Evolutionary conservation across 2,329 filamentous ascomycete genomes (phyloP).

Genomic region (Penicillium fuscoglaucum): DNA sequence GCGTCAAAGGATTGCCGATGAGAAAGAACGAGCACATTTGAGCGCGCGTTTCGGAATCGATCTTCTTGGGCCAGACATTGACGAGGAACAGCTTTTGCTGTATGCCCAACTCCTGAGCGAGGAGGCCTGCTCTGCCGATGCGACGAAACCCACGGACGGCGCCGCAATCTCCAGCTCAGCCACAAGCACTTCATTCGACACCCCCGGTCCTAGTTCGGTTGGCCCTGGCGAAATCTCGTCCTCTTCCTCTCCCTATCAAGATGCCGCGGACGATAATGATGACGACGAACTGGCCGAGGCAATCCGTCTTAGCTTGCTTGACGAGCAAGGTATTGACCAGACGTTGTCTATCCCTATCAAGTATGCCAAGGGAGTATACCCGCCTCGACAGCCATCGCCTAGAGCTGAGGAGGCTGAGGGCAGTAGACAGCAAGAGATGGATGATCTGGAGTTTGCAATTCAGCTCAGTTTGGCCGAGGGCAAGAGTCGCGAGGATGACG

Average conservation of each 20-base stretch:
- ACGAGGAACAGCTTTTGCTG: constrained; percentile 62
- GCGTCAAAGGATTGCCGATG: constrained; percentile 66
- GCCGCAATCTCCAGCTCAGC: constrained; percentile 40
- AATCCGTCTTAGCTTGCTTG: constrained; percentile 55
- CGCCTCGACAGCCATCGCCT: constrained; percentile 19
- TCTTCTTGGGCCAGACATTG: constrained; percentile 58
- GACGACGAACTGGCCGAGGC: constrained; percentile 64
- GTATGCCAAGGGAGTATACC: constrained; percentile 33
- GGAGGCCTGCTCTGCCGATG: constrained; percentile 56
- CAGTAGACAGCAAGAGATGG: constrained; percentile 50
- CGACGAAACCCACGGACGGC: constrained; percentile 46
- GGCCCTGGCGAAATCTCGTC: constrained; percentile 35
- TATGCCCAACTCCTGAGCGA: constrained; percentile 64
- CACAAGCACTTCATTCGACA: constrained; percentile 41
- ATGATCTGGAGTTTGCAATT: constrained; percentile 62
- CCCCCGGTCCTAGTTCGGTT: constrained; percentile 35
- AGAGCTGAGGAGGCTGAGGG: constrained; percentile 31
- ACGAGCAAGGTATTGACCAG: constrained; percentile 29
- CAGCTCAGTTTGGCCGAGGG: constrained; percentile 63
- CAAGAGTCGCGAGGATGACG: constrained; percentile 44
- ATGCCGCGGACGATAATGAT: constrained; percentile 50
- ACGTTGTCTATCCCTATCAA: constrained; percentile 37
- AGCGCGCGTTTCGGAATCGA: constrained; percentile 82
- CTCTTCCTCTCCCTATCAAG: constrained; percentile 38
- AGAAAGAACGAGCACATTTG: constrained; percentile 68